Conservation (phyloP, 2,329 filamentous ascomycete species). For the Dactylellina parvicollis region DNA sequence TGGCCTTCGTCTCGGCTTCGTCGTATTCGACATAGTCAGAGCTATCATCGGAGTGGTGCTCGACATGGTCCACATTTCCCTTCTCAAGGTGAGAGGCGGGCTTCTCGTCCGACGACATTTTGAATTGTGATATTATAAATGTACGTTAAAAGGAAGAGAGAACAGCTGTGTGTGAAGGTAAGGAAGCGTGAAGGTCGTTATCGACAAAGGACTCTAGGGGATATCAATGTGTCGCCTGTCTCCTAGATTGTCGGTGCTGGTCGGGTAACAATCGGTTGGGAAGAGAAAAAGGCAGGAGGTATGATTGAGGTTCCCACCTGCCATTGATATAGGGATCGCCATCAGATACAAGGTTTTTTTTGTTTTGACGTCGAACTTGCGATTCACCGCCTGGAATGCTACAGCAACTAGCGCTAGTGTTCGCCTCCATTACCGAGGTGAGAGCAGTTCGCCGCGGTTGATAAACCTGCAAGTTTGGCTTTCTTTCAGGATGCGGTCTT, state of each 20-base stretch:
- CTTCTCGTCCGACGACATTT: constrained; percentile 46
- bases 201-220: constrained; percentile 16
- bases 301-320: constrained; percentile 35
- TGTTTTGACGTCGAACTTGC: constrained; percentile 37
- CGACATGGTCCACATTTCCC: constrained; percentile 45
- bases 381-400: constrained; percentile 13
- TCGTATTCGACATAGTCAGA: constrained; percentile 52
- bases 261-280: constrained; percentile 39
- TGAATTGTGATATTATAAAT: constrained; percentile 6
- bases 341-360: constrained; percentile 24
- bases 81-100: constrained; percentile 25
- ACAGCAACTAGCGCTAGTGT: constrained; percentile 27
- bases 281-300: constrained; percentile 29
- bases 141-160: not conserved
- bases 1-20: constrained; percentile 70
- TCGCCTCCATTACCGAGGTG: constrained; percentile 50
- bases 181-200: constrained; percentile 6
- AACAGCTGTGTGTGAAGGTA: not conserved
- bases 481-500: constrained; percentile 15
- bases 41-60: constrained; percentile 34
- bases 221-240: constrained; percentile 22
- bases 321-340: constrained; percentile 53
- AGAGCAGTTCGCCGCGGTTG: constrained; percentile 51
- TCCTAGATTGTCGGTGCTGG: constrained; percentile 23
- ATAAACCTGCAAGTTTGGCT: constrained; percentile 39